Percentiles rank a stretch among this genome's conserved stretches.
Conservation (phyloP, 2,329 filamentous ascomycete species). For the Penicillium sp. region DNA sequence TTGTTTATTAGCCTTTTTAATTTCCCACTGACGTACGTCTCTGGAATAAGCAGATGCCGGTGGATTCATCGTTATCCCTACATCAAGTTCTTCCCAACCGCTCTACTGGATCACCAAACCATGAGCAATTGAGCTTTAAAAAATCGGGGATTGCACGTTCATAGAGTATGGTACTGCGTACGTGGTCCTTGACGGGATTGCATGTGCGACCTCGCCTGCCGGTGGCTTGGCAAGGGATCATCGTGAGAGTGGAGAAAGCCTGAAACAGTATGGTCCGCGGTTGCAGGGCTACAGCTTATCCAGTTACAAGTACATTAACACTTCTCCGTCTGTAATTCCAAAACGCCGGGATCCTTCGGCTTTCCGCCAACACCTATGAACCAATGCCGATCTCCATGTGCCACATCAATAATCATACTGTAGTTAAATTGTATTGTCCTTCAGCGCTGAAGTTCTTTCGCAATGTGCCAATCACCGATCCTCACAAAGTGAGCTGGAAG, state of each 20-base stretch:
- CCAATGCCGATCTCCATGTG: slow-evolving; percentile 1
- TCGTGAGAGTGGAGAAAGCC: slow-evolving; percentile 21
- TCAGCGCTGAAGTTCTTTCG: not conserved
- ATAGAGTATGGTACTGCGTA: slow-evolving; percentile 1
- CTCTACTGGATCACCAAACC: not conserved
- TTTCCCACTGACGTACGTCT: not conserved
- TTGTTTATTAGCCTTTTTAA: not conserved
- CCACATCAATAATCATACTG: slow-evolving; percentile 13
- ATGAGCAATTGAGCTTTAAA: not conserved
- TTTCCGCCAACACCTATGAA: slow-evolving; percentile 2
- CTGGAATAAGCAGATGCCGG: not conserved
- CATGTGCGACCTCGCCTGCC: slow-evolving; percentile 19
- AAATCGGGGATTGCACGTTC: not conserved
- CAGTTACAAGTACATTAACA: slow-evolving; percentile 8
- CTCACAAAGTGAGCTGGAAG: slow-evolving; percentile 43
- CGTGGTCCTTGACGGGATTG: slow-evolving; percentile 5
- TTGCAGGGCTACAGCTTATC: slow-evolving; percentile 2
- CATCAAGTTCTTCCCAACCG: not conserved
- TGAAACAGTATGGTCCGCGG: slow-evolving; percentile 30
- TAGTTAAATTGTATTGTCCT: slow-evolving; percentile 7
- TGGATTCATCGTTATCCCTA: not conserved
- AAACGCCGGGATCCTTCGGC: slow-evolving; percentile 17
- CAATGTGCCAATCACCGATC: not conserved
- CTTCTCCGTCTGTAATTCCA: not conserved
- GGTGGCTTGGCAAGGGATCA: slow-evolving; percentile 18